Evolutionary conservation across 148 eudicot genomes (phyloP).

Genomic region (Rhododendron griersonianum): DNA sequence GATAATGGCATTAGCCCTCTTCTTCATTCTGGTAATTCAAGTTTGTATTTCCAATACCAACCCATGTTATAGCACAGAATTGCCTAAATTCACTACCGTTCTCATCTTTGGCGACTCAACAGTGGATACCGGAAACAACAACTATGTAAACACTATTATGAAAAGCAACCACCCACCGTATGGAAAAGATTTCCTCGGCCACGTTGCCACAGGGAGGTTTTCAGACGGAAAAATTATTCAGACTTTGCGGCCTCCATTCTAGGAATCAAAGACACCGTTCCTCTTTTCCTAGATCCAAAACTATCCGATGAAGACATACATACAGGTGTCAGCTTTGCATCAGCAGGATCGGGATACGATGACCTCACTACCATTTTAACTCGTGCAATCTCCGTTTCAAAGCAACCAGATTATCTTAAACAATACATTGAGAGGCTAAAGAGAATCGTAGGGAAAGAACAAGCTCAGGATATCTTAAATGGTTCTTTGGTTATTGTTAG

Average conservation of each 20-base stretch:
- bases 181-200: conserved; percentile 43
- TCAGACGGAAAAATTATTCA: conserved; percentile 33
- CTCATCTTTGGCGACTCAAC: conserved; percentile 69
- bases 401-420: conserved; percentile 14
- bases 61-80: background rate
- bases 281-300: conserved; percentile 29
- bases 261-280: conserved; percentile 35
- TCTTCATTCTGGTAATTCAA: conserved; percentile 1
- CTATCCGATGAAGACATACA: conserved; percentile 23
- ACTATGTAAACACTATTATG: conserved; percentile 26
- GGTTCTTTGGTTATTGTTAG: conserved; percentile 16
- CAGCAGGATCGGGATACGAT: conserved; percentile 45
- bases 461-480: background rate
- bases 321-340: conserved; percentile 46
- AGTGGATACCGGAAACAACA: conserved; percentile 65
- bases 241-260: conserved; percentile 24
- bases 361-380: conserved; percentile 19
- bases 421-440: background rate
- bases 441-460: background rate
- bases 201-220: conserved; percentile 50
- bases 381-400: conserved; percentile 17
- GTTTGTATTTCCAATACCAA: background rate
- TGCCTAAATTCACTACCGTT: conserved; percentile 37
- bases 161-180: conserved; percentile 57
- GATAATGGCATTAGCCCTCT: conserved; percentile 7